Conservation (phyloP, 192 early-diverging fungal species). For the Podila epigama region DNA sequence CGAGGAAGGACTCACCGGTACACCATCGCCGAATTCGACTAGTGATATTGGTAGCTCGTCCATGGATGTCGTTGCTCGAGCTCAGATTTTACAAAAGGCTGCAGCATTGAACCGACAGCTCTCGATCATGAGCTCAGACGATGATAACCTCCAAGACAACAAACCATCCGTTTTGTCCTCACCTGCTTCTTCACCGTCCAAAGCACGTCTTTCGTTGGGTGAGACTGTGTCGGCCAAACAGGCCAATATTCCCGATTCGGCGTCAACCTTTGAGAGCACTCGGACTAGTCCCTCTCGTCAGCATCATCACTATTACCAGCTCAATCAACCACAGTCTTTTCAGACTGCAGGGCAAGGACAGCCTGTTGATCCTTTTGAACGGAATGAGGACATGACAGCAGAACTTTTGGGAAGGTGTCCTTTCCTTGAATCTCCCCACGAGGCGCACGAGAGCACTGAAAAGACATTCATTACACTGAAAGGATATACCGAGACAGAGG, state of each 20-base stretch:
- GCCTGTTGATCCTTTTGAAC: neutral
- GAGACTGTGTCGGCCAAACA: constrained; percentile 32
- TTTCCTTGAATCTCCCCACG: constrained; percentile 7
- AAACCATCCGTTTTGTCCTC: neutral
- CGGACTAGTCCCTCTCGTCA: too few relatives aligned
- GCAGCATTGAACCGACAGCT: constrained; percentile 1
- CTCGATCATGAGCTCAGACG: neutral
- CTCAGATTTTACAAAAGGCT: constrained; percentile 32
- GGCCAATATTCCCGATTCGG: constrained; percentile 20
- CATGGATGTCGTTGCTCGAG: constrained; percentile 7
- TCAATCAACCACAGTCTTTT: too few relatives aligned
- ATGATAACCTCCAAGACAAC: neutral
- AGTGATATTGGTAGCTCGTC: neutral
- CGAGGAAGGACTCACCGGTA: neutral
- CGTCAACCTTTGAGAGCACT: constrained; percentile 12
- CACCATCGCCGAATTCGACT: neutral
- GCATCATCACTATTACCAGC: too few relatives aligned
- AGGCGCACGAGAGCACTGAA: neutral
- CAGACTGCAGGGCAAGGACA: neutral
- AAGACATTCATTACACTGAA: constrained; percentile 14
- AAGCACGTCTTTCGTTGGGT: constrained; percentile 5
- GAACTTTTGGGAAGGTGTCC: constrained; percentile 9
- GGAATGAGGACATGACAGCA: neutral
- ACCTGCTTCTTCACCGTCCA: neutral
- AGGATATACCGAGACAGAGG: constrained; percentile 44